Evolutionary conservation across 805 yeast species (phyloP), one percentile per base, ranked within the genome.

Genomic region (Saccharomycopsis vini): DNA sequence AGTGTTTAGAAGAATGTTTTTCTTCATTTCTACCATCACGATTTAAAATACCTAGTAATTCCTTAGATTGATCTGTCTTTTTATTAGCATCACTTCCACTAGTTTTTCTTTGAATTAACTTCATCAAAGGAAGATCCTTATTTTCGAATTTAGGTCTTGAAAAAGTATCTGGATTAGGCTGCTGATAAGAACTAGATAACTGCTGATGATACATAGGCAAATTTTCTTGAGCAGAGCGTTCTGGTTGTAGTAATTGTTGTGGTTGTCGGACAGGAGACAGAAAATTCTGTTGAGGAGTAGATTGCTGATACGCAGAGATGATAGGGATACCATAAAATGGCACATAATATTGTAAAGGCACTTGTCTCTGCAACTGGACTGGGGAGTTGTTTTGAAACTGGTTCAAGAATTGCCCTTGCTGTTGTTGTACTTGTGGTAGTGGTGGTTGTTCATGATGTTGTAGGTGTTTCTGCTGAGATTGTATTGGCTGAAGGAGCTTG

Each of bases 301-400:
- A n/a, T n/a, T n/a, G n/a, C n/a, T n/a, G n/a, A n/a, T n/a, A 10
- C 4, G 46, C 24, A 7, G 41, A 19, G 38, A 28, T 28, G 18
- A 42, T 12, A 18, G 45, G 39, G 15, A 44, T 30, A 6, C 49
- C 49, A 18, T 28, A 38, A 13, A 46, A 34, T 4, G 49, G 46
- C 10, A 46, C 31, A 20, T 33, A 22, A 30, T 31, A 42, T 24
- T 40, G 45, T 19, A 30, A 31, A 28, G 50, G 46, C 13, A 35
- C 19, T 15, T 40, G 37, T 10, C 5, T 4, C 19, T 18, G 19
- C 20, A 5, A 39, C 23, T 40, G 45, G 4, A 26, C 38, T 13
- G 18, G 13, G 5, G 24, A 26, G 2, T 28, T n/a, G 20, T 29
- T 26, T 4, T 26, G 38, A 18, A 26, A 26, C 62, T 64, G 7